Base-by-base conservation (phyloP, 208 protist genomes). In the Leishmania aethiopica region DNA sequence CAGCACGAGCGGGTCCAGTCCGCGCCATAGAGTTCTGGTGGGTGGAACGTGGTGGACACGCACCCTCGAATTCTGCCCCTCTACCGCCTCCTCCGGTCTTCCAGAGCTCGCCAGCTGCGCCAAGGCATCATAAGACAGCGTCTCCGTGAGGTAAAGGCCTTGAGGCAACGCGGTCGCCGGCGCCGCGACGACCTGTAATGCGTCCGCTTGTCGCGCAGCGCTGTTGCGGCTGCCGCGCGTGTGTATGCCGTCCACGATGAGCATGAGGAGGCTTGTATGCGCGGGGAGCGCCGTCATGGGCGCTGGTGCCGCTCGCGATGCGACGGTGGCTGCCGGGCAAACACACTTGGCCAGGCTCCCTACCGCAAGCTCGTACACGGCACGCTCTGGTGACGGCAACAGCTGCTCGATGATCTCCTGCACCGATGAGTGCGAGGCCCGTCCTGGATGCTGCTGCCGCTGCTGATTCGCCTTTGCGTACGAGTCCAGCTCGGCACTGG, bases 281-380 rank as follows among this genome's bases (percentile, higher is more conserved):
- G 53, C 75, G 40, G 75, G 59, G 32, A 78, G 57, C 32, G n/a
- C 75, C 22, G 53, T 51, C 73, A 42, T 15, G 0, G 70, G 22
- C 22, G 76, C 7, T 74, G 42, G 17, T 49, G 42, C 4, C 6
- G 67, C 47, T 11, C 37, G 13, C 32, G 57, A 42, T 7, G 28
- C 28, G 32, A 32, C 22, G 73, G 49, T 35, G 64, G 45, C 37
- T n/a, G 66, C 2, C 4, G 76, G 8, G 42, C 64, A 19, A 11
- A 86, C 32, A 25, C 35, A 64, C 28, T 55, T 35, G 1, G 62
- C 51, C 2, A 66, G 73, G 7, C 22, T 13, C 13, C 83, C 83
- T 37, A 86, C 25, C 28, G 51, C 42, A 35, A 86, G 71, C 57
- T 75, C 62, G 55, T 80, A 86, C 62, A 86, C 83, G 15, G 59